Base-by-base conservation (phyloP, 106 monocot species). In the Platanthera zijinensis region DNA sequence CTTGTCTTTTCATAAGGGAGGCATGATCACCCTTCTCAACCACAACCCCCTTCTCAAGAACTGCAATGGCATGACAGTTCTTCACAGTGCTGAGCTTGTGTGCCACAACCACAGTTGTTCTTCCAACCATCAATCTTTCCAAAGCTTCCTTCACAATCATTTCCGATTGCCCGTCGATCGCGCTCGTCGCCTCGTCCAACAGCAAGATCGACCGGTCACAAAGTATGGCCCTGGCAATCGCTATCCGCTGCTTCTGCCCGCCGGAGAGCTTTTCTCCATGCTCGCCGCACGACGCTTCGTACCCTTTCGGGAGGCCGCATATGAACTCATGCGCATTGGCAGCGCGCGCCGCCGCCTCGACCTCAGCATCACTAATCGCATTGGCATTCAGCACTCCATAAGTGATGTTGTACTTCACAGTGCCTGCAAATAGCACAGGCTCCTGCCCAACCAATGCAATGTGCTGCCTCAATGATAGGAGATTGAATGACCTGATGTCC, bases 301-400 rank as follows among this genome's bases (percentile, higher is more conserved):
- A 18, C 22, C 18, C 25, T 3, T 6, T 28, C n/a, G 22, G 22
- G 0, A 83, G 64, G 8, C 51, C 52, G 15, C 61, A 71, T 69
- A 83, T 76, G 75, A 83, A 83, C 8, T 72, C 83, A 18, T 83
- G 79, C 5, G 79, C 83, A 19, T 83, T 79, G 0, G 83, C 83
- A 5, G 67, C 79, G 46, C 79, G 66, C 57, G 83, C 75, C 0
- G 83, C 83, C 0, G 48, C 79, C 48, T 79, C 79, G 8, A 83
- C 59, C 61, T 83, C 79, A 12, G 32, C 61, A 49, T 82, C 77
- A 7, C 32, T 82, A 57, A 12, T 17, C 56, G 56, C 17, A 17
- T 12, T 5, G 12, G 3, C 28, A 8, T 28, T 8, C 28, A 22
- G 5, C 25, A 3, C 18, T 39, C 0, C 70, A 22, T 71, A 71